Evolutionary conservation across 2,329 filamentous ascomycete species (phyloP).

Genomic region (Exophiala sp.): DNA sequence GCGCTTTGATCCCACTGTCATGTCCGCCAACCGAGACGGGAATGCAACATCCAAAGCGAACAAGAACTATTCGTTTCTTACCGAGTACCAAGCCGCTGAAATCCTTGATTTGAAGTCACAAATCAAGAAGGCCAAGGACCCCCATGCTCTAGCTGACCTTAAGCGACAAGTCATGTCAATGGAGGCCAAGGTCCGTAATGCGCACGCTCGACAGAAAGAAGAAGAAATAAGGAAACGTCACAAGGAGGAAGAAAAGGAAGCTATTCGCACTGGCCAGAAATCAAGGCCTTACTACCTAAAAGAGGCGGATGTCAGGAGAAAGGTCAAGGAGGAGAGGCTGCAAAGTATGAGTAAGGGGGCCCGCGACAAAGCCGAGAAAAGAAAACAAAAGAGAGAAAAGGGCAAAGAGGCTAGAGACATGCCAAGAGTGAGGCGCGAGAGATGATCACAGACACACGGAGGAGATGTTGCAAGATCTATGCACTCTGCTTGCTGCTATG

Average conservation of each 20-base stretch:
- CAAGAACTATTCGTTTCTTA: conserved; percentile 80
- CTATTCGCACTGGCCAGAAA: conserved; percentile 79
- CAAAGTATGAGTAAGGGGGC: conserved; percentile 80
- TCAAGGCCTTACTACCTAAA: conserved; percentile 84
- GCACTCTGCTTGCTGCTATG: neutral
- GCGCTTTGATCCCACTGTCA: conserved; percentile 70
- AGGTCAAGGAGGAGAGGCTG: conserved; percentile 74
- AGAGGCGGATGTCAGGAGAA: conserved; percentile 85
- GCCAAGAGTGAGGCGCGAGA: conserved; percentile 39
- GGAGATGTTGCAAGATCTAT: neutral
- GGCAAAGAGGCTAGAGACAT: conserved; percentile 79
- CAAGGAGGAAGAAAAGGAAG: conserved; percentile 75
- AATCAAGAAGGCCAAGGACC: conserved; percentile 65
- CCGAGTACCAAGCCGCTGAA: conserved; percentile 81
- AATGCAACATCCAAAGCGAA: conserved; percentile 53
- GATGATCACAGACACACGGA: conserved; percentile 7
- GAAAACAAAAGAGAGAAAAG: conserved; percentile 83
- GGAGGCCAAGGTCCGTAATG: conserved; percentile 71
- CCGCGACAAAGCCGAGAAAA: conserved; percentile 78
- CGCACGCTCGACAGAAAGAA: conserved; percentile 66
- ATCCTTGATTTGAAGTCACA: conserved; percentile 68
- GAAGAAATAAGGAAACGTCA: conserved; percentile 70
- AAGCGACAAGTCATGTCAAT: conserved; percentile 72
- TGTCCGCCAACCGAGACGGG: conserved; percentile 34
- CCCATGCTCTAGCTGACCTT: conserved; percentile 63